A percentile compares a stretch with the other conserved stretches of the same genome.
These are phyloP conservation scores for Coniochaeta sp. DNA, from an alignment of 2,329 filamentous ascomycete species.

Conservation along the genomic window DNA sequence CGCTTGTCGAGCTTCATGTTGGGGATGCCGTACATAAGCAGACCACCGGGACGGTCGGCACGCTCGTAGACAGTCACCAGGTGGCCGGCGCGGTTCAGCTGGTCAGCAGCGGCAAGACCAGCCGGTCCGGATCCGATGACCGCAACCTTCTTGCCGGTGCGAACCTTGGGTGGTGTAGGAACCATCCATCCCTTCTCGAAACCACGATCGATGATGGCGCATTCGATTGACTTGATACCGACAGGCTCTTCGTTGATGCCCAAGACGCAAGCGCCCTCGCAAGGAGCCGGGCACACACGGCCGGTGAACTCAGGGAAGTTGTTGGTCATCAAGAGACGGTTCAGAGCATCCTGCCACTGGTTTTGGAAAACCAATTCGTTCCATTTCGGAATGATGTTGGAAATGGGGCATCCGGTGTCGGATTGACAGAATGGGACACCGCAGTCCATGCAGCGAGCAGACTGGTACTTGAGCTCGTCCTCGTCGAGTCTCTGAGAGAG, in stretches of 20 bases:
- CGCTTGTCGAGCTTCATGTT: constrained; percentile 99
- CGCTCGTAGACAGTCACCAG: constrained; percentile 87
- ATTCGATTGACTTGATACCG: constrained; percentile 97
- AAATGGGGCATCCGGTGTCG: constrained; percentile 90
- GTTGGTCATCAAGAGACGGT: constrained; percentile 90
- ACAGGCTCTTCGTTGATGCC: constrained; percentile 97
- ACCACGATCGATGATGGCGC: constrained; percentile 93
- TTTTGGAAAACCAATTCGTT: constrained; percentile 72
- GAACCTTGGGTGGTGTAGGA: constrained; percentile 66
- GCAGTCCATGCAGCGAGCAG: constrained; percentile 96
- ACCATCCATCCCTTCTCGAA: constrained; percentile 99
- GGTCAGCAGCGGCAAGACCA: constrained; percentile 84
- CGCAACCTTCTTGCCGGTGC: constrained; percentile 82
- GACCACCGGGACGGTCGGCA: constrained; percentile 79
- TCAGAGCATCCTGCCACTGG: constrained; percentile 87
- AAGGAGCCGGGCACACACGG: constrained; percentile 92
- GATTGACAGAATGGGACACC: constrained; percentile 98
- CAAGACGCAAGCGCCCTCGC: constrained; percentile 90
- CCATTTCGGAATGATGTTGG: constrained; percentile 97
- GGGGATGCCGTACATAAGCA: constrained; percentile 97
- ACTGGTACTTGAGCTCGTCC: constrained; percentile 94
- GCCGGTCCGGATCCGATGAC: constrained; percentile 89
- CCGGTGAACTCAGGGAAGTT: constrained; percentile 98
- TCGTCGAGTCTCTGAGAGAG: constrained; percentile 80
- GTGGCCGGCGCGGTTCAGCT: constrained; percentile 90